A percentile compares a stretch with the other conserved stretches of the same genome.
Evolutionary conservation across 176 grass and related monocot species (phyloP).

Genomic region (Zea mays): DNA sequence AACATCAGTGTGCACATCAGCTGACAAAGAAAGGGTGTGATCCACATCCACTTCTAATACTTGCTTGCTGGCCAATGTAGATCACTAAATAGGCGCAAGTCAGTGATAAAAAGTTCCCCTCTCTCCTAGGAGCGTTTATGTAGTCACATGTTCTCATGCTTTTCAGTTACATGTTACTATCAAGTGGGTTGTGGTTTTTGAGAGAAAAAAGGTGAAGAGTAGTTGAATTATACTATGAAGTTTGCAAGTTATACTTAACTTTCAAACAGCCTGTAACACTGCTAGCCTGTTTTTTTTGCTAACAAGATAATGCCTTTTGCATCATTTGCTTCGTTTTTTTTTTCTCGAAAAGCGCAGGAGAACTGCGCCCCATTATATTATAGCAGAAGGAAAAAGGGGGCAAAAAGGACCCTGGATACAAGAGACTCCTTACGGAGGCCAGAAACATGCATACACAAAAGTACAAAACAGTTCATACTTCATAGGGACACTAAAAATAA

Average conservation of each 20-base stretch:
- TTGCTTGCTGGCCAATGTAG: constrained; percentile 9
- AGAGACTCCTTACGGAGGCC: no score
- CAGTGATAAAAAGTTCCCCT: constrained; percentile 20
- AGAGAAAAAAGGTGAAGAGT: neutral
- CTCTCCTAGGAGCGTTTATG: constrained; percentile 31
- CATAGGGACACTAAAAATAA: no score
- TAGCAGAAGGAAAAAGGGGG: no score
- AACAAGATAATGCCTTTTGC: neutral
- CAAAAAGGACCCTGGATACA: no score
- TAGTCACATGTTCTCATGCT: constrained; percentile 36
- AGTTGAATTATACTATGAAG: neutral
- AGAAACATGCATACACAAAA: no score
- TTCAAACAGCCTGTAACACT: neutral
- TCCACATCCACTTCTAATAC: constrained; percentile 34
- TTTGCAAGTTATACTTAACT: constrained; percentile 14
- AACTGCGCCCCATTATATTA: no score
- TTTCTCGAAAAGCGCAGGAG: no score
- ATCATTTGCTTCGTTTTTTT: neutral
- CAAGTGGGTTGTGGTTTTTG: constrained; percentile 33
- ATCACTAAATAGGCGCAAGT: constrained; percentile 19
- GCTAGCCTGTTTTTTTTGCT: neutral
- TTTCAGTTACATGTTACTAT: constrained; percentile 55
- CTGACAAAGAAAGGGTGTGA: constrained; percentile 21
- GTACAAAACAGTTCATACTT: no score
- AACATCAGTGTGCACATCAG: constrained; percentile 18